These are phyloP conservation scores for Populus simonii DNA, from an alignment of 345 rosid genomes.

Conservation along the genomic window DNA sequence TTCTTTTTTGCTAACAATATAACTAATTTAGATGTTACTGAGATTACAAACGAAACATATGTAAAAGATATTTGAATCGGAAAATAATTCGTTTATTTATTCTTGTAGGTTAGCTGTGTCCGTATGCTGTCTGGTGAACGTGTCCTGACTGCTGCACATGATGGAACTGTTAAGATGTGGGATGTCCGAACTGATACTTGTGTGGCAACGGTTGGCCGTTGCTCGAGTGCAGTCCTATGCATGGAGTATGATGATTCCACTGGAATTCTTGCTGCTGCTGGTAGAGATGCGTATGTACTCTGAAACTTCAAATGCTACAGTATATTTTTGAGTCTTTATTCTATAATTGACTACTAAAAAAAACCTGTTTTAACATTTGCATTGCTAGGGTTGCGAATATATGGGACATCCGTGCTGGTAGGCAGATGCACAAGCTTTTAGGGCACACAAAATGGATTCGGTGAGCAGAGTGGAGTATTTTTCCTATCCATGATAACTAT, in stretches of 20 bases:
- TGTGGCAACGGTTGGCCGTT: slow-evolving; percentile 98
- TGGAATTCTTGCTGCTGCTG: slow-evolving; percentile 94
- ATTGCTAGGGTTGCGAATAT: slow-evolving; percentile 76
- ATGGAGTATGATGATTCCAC: slow-evolving; percentile 96
- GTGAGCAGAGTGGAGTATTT: slow-evolving; percentile 44
- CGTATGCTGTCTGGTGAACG: slow-evolving; percentile 96
- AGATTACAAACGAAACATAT: background rate
- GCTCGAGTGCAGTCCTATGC: slow-evolving; percentile 83
- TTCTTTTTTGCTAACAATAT: background rate
- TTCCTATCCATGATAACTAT: slow-evolving; percentile 6
- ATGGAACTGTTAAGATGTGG: slow-evolving; percentile 99
- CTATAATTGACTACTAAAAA: slow-evolving; percentile 4
- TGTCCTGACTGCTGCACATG: slow-evolving; percentile 87
- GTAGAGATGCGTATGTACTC: slow-evolving; percentile 87
- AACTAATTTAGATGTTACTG: too few species aligned
- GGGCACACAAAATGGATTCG: slow-evolving; percentile 98
- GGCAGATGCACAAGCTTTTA: slow-evolving; percentile 91
- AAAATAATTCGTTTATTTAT: background rate
- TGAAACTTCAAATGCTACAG: background rate
- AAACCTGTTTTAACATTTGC: slow-evolving; percentile 21
- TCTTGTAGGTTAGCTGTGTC: slow-evolving; percentile 75
- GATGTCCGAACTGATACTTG: slow-evolving; percentile 97
- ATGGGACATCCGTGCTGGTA: slow-evolving; percentile 98
- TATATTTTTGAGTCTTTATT: background rate
- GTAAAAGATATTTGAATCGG: background rate